These are phyloP conservation scores for Xylaria sp. DNA, from an alignment of 2,329 filamentous ascomycete genomes.

Conservation along the genomic window DNA sequence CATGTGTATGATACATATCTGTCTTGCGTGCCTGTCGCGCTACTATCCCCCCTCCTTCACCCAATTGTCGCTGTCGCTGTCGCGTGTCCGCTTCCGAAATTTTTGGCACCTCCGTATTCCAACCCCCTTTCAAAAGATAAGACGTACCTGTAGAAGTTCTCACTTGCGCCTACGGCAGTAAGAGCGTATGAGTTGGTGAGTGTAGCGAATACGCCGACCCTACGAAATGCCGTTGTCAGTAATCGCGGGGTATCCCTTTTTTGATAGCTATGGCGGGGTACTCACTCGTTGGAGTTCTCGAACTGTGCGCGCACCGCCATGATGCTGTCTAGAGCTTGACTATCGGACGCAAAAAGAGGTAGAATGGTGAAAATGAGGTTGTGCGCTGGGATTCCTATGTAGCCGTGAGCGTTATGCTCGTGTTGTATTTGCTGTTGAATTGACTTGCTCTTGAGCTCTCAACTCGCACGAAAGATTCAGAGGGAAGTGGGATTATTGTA, in stretches of 20 bases:
- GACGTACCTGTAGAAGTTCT: conserved; percentile 93
- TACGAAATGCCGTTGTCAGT: conserved; percentile 54
- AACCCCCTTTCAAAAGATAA: conserved; percentile 1
- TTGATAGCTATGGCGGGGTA: conserved; percentile 48
- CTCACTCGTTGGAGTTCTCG: conserved; percentile 91
- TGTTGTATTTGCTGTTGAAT: conserved; percentile 5
- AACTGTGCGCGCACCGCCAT: conserved; percentile 81
- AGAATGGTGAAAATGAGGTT: conserved; percentile 35
- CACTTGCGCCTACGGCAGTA: conserved; percentile 91
- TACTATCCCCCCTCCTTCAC: not conserved
- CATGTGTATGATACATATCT: not conserved
- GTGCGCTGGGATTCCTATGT: not conserved
- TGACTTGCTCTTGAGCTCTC: conserved; percentile 14
- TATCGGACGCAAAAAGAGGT: conserved; percentile 38
- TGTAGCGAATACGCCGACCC: conserved; percentile 95
- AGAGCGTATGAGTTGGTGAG: conserved; percentile 98
- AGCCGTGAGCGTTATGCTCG: not conserved
- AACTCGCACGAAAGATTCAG: conserved; percentile 13
- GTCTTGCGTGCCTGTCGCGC: not conserved
- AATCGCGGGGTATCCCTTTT: conserved; percentile 38
- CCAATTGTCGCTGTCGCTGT: not conserved
- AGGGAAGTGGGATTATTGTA: conserved; percentile 36
- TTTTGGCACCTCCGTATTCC: not conserved
- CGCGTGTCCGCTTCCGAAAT: conserved; percentile 9
- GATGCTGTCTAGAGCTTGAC: conserved; percentile 45